phyloP scores from a whole-genome alignment of 208 protist genomes.

The Endotrypanum monterogeii region DNA sequence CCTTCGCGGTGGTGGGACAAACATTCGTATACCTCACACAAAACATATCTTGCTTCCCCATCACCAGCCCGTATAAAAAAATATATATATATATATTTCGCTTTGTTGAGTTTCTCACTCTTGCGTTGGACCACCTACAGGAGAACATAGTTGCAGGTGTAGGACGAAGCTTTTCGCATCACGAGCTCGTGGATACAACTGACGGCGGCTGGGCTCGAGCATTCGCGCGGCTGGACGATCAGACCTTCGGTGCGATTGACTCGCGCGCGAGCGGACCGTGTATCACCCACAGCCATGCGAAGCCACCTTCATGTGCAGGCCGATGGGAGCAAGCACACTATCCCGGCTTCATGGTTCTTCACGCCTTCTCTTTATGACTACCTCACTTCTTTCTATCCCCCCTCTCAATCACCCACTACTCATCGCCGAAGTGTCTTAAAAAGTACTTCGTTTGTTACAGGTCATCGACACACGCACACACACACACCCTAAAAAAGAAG shows the following conservation, averaged over 20 bases:
- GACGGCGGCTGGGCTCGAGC: background rate
- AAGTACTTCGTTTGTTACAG: too few relatives aligned
- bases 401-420: too few relatives aligned
- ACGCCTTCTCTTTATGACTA: background rate
- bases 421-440: too few relatives aligned
- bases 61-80: too few relatives aligned
- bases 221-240: background rate
- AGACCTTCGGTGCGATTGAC: background rate
- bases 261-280: background rate
- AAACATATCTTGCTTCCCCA: too few relatives aligned
- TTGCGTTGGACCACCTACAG: too few relatives aligned
- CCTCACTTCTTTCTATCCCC: background rate
- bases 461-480: background rate
- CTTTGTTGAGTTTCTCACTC: too few relatives aligned
- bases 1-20: too few relatives aligned
- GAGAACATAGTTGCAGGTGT: too few relatives aligned
- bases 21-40: too few relatives aligned
- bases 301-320: background rate
- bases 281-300: background rate
- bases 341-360: background rate
- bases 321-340: background rate
- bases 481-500: too few relatives aligned
- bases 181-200: background rate
- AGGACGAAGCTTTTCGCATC: background rate
- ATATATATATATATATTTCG: too few relatives aligned